Base-by-base conservation (phyloP, 2,329 filamentous ascomycete species). In the Kalmusia sp. region DNA sequence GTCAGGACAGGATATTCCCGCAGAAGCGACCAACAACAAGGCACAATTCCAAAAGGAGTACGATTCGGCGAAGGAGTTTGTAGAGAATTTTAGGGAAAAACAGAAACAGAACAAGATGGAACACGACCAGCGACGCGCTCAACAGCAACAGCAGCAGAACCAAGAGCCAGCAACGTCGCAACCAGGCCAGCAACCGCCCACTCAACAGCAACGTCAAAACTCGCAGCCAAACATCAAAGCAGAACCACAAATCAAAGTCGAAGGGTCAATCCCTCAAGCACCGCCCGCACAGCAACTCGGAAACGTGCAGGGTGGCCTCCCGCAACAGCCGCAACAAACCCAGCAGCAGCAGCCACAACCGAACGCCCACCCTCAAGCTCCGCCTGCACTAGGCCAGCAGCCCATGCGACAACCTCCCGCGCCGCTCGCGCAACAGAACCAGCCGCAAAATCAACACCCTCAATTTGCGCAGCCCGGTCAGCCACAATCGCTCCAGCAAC, bases 201-300 rank as follows among this genome's bases (percentile, higher is more conserved):
- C 67, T 67, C 63, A 61, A 44, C 55, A 61, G 41, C 51, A 57
- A 51, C 61, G 62, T 19, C 70, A 73, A 38, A 66, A 66, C 28
- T 67, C 63, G 14, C 69, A 70, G 40, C 49, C 58, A 22, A 62
- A 60, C 25, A 59, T 72, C 19, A 72, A 73, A 40, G 66, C 66
- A 30, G 67, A 71, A 55, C 68, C 70, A 4, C 68, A 71, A 19
- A 70, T 75, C 50, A 75, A 75, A 55, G 49, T 71, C n/a, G 72
- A 75, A 51, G 66, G 64, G n/a, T 66, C 61, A 21, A 44, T 55
- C 35, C 55, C 57, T n/a, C 66, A 63, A 39, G 57, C 54, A 37
- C 63, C 68, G 44, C 55, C 62, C n/a, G 52, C 60, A 15, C 57
- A 65, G 45, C 66, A 70, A 15, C 67, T 66, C 31, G 40, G 28